These are phyloP conservation scores for Aspergillus candidus DNA, from an alignment of 2,329 filamentous ascomycete genomes.

Conservation along the genomic window DNA sequence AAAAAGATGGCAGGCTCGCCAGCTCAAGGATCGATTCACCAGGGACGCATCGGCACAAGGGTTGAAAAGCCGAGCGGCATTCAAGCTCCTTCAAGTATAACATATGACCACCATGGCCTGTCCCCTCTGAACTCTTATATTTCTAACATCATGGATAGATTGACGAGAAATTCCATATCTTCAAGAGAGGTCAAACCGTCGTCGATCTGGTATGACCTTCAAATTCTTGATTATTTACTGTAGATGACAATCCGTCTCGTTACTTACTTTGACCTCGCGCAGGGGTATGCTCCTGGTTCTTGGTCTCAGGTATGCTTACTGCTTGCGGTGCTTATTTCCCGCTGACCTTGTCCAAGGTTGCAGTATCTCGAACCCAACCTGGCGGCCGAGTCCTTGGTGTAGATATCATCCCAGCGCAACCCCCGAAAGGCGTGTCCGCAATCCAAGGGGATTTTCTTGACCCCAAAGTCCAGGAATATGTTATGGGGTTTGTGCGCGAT, in stretches of 20 bases:
- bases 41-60: slow-evolving; percentile 70
- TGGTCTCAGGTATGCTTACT: slow-evolving; percentile 49
- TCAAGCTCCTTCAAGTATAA: slow-evolving; percentile 77
- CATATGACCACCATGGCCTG: not conserved
- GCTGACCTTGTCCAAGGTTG: slow-evolving; percentile 55
- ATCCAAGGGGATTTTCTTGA: slow-evolving; percentile 93
- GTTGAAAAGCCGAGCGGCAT: slow-evolving; percentile 84
- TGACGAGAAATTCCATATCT: slow-evolving; percentile 72
- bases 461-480: slow-evolving; percentile 64
- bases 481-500: slow-evolving; percentile 68
- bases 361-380: slow-evolving; percentile 69
- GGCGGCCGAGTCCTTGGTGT: slow-evolving; percentile 79
- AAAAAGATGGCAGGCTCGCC: slow-evolving; percentile 75
- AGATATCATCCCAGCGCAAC: slow-evolving; percentile 87
- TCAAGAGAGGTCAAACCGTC: slow-evolving; percentile 73
- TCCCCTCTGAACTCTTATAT: not conserved
- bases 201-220: slow-evolving; percentile 65
- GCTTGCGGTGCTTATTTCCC: slow-evolving; percentile 1
- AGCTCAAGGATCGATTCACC: slow-evolving; percentile 65
- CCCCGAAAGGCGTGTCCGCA: slow-evolving; percentile 83
- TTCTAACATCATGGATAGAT: slow-evolving; percentile 49
- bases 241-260: not conserved
- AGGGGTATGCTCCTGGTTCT: slow-evolving; percentile 51
- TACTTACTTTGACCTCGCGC: not conserved
- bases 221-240: slow-evolving; percentile 2